Conservation (phyloP, 2,329 filamentous ascomycete species). For the Lizonia empirigonia region DNA sequence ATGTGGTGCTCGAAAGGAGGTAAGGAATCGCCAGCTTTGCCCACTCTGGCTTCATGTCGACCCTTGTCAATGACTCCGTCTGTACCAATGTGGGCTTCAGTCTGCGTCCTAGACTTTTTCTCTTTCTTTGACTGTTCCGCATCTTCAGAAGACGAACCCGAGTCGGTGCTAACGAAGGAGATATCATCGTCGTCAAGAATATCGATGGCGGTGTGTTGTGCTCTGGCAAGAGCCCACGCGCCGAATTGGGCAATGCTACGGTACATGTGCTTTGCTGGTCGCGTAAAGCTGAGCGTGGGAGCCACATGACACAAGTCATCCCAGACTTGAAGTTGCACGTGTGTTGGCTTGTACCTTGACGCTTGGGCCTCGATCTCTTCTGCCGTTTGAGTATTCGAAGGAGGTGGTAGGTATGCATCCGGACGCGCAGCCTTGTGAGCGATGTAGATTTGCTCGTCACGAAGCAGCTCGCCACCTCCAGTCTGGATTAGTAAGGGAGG, state of each 20-base stretch:
- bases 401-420: constrained; percentile 69
- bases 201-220: constrained; percentile 79
- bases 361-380: constrained; percentile 67
- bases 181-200: constrained; percentile 79
- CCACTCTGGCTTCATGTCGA: constrained; percentile 56
- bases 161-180: constrained; percentile 71
- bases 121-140: constrained; percentile 31
- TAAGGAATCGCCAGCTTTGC: constrained; percentile 83
- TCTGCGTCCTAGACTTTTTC: constrained; percentile 30
- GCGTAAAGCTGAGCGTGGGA: constrained; percentile 91
- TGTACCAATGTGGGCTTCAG: constrained; percentile 25
- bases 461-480: constrained; percentile 85
- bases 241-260: constrained; percentile 90
- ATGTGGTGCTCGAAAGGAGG: constrained; percentile 83
- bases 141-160: constrained; percentile 24
- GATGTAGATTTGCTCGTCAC: constrained; percentile 93
- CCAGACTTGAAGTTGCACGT: constrained; percentile 95
- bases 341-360: constrained; percentile 78
- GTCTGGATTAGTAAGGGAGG: constrained; percentile 85
- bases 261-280: constrained; percentile 97
- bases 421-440: constrained; percentile 95
- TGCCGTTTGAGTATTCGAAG: constrained; percentile 50
- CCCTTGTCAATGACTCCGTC: constrained; percentile 23
- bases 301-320: constrained; percentile 92
- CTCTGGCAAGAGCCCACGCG: constrained; percentile 84